Conservation (phyloP, 1,284 basidiomycete genomes). For the Ceratobasidium theobromae region DNA sequence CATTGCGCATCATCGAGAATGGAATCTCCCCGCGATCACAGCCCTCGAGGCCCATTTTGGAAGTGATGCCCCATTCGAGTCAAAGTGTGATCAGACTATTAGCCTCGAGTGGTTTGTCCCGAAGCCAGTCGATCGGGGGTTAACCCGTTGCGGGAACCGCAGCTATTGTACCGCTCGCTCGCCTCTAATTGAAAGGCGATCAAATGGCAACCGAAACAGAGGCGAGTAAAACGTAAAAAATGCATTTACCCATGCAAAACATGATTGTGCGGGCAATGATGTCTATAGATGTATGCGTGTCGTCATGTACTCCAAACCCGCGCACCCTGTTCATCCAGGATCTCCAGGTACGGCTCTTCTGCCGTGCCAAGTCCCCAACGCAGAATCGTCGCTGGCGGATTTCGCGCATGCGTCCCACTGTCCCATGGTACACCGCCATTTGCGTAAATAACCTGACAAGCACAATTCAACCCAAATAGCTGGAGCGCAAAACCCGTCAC, state of each 20-base stretch:
- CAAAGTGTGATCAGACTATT: background rate
- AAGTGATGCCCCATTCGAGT: background rate
- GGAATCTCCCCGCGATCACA: background rate
- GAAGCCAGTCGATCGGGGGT: background rate
- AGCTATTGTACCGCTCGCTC: no score
- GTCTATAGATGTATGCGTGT: background rate
- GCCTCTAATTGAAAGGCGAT: no score
- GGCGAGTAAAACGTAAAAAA: background rate
- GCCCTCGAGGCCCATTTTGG: background rate
- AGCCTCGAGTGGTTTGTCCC: background rate
- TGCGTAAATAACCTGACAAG: slow-evolving; percentile 34
- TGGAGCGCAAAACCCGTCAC: no score
- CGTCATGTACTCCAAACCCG: slow-evolving; percentile 11
- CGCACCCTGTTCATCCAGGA: background rate
- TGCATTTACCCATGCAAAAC: background rate
- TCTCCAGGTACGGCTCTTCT: slow-evolving; percentile 28
- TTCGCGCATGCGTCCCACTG: slow-evolving; percentile 17
- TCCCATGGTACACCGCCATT: slow-evolving; percentile 31
- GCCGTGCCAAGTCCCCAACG: slow-evolving; percentile 27
- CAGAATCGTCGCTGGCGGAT: slow-evolving; percentile 24
- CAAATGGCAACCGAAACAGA: no score
- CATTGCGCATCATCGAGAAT: no score
- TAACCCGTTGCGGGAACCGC: background rate
- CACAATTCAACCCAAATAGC: no score
- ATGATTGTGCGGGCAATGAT: background rate